phyloP scores from a whole-genome alignment of 257 asterid species.

The Solanum medicagineum region DNA sequence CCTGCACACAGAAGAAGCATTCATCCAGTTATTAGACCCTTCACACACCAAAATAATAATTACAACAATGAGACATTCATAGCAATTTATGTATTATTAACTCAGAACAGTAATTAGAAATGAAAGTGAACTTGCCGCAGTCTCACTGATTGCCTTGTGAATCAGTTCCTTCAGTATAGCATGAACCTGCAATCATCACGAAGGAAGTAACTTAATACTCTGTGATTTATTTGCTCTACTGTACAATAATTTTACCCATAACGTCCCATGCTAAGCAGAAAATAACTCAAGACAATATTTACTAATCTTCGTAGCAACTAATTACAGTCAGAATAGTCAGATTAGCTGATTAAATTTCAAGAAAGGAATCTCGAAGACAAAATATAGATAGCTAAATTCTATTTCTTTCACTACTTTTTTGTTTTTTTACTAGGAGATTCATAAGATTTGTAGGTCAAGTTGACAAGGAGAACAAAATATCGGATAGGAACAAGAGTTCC shows the following conservation, averaged over 20 bases:
- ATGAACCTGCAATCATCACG: constrained; percentile 44
- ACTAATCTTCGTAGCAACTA: background rate
- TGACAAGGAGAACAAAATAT: background rate
- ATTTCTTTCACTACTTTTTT: background rate
- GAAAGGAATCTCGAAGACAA: background rate
- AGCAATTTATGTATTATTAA: background rate
- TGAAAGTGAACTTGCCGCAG: constrained; percentile 18
- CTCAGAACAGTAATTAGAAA: background rate
- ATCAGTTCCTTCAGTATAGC: constrained; percentile 57
- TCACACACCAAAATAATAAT: background rate
- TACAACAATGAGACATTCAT: background rate
- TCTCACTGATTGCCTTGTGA: constrained; percentile 55
- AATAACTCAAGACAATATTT: background rate
- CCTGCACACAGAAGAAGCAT: constrained; percentile 22
- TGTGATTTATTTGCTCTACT: background rate
- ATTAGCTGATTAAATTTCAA: background rate
- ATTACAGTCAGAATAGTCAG: background rate
- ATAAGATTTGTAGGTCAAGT: background rate
- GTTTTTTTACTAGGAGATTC: background rate
- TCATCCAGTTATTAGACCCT: background rate
- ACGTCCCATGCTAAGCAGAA: background rate
- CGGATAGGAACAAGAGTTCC: background rate
- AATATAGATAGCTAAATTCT: background rate
- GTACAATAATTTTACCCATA: background rate
- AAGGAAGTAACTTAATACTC: background rate